Conservation (phyloP, 1,284 basidiomycete species). For the Fistulinella staudtii region DNA sequence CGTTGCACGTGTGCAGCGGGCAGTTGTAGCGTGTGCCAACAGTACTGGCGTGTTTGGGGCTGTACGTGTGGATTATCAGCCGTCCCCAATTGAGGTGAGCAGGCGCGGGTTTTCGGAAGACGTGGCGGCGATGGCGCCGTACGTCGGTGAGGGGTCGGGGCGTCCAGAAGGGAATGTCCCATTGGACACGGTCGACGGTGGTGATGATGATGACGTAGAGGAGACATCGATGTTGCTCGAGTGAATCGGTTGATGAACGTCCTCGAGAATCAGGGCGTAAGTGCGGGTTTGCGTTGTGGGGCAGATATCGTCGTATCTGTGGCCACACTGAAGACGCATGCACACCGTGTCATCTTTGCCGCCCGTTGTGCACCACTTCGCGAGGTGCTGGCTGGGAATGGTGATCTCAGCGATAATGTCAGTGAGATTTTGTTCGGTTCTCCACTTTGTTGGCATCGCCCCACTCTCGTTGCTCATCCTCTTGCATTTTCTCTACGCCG, state of each 20-base stretch:
- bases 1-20: conserved; percentile 81
- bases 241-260: conserved; percentile 42
- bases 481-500: conserved; percentile 85
- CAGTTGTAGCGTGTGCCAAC: conserved; percentile 82
- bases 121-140: conserved; percentile 63
- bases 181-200: conserved; percentile 8
- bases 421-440: conserved; percentile 24
- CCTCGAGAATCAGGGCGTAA: conserved; percentile 27
- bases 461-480: conserved; percentile 74
- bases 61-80: conserved; percentile 70
- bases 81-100: conserved; percentile 53
- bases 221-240: conserved; percentile 47
- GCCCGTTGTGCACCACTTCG: conserved; percentile 55
- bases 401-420: conserved; percentile 35
- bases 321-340: conserved; percentile 48
- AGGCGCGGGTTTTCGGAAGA: conserved; percentile 70
- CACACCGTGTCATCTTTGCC: conserved; percentile 64
- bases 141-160: conserved; percentile 17
- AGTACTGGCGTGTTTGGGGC: conserved; percentile 89
- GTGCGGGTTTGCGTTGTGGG: conserved; percentile 40
- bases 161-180: neutral
- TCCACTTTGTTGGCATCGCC: conserved; percentile 51
- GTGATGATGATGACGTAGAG: conserved; percentile 41
- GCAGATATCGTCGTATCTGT: conserved; percentile 61
- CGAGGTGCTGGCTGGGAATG: conserved; percentile 39